Evolutionary conservation across 495 filamentous ascomycete genomes (phyloP), one percentile per base, ranked within the genome.

Genomic region (Usnea hakonensis): DNA sequence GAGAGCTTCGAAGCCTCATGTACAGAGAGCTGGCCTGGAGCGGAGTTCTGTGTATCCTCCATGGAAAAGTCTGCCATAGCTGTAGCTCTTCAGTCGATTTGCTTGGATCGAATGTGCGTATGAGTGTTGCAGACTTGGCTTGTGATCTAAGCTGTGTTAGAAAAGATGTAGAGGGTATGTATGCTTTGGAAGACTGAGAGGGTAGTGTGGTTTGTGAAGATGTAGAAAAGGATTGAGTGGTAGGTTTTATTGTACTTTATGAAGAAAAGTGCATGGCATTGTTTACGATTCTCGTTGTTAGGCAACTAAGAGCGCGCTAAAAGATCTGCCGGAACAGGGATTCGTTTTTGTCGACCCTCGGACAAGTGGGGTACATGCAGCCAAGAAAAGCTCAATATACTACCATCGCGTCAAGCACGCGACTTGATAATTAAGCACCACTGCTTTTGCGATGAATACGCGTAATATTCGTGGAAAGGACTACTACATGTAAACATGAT

Each of bases 11-110:
- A 71, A 55, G 75, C 69, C 68, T 82, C 77, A 58, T 75, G 76
- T 61, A 70, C 73, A 40, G 76, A 74, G 57, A 75, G 71, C 52
- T 77, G 81, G 53, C 85, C 84, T 28, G 85, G 85, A 32, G 84
- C 85, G 19, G 87, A 79, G 72, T 88, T 90, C 73, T 91, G 88
- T 37, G 76, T 83, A 58, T 90, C 86, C 71, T 90, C 87, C 79
- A 84, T 82, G 59, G 73, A 74, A 76, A 81, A 88, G 63, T 87
- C 82, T 83, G 88, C 88, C 54, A 57, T 67, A 16, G 6, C 53
- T 43, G 48, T n/a, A 46, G 33, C 16, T 1, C 28, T 32, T 5
- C 10, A 50, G 9, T 21, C 10, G 33, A 40, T 58, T 26, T 9
- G 26, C 32, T 59, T 21, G n/a, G 17, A 16, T 50, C 5, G 32